Base-by-base conservation (phyloP, 148 eudicot species). In the Linanthus parryae region DNA sequence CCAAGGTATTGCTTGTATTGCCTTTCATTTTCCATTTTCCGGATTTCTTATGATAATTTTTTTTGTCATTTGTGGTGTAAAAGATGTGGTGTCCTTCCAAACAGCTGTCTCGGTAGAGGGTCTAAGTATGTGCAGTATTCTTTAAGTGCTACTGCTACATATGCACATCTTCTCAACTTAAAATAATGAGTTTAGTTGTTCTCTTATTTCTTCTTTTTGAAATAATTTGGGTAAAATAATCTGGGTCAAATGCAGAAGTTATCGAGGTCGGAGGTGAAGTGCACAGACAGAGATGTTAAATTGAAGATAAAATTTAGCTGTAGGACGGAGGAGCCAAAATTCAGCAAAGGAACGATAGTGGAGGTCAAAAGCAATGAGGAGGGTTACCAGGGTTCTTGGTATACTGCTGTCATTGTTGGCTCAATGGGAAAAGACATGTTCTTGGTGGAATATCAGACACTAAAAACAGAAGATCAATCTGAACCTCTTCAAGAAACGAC, bases 351-450 rank as follows among this genome's bases (percentile, higher is more conserved):
- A 50, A 56, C 71, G 44, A 20, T 52, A 48, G 81, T 78, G 58
- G 88, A 82, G 74, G 81, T 82, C 18, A 75, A 34, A 61, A 72
- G 79, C 45, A 51, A 75, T 42, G 79, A 78, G 25, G 75, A 68
- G 52, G 81, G 83, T 52, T 78, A 68, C 64, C 74, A 78, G 34
- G 79, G 79, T 53, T 67, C 77, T 37, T 75, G 84, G 84, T 78
- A 72, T 44, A 29, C 74, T 54, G 89, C 89, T 28, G 48, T 37
- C 17, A 43, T 75, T 16, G 54, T 78, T 55, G 62, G 56, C 57
- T 40, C 65, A 51, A 31, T 68, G 23, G 52, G 64, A 4, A 46
- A 61, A 35, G 64, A 62, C 27, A 69, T 30, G 25, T 73, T 44
- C 66, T 29, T 70, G 62, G 48, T 82, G 19, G 77, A 82, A 45